Evolutionary conservation across 2,329 filamentous ascomycete species (phyloP).

Genomic region (Nigrospora osmanthi): DNA sequence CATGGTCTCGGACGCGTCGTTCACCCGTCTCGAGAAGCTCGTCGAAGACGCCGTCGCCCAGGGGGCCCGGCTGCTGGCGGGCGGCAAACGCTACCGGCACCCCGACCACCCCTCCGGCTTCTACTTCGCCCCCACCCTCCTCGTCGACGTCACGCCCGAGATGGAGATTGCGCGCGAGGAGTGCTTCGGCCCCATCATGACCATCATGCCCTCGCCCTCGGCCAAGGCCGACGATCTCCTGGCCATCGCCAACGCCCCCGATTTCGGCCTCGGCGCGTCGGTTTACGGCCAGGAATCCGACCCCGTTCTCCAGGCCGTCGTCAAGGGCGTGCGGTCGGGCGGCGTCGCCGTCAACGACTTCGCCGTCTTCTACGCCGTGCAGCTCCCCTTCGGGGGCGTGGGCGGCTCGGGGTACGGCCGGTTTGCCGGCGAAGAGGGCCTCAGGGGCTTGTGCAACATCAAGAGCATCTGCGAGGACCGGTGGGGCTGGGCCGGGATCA

Average conservation of each 20-base stretch:
- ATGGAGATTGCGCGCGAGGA: slow-evolving; percentile 90
- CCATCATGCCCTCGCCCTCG: slow-evolving; percentile 68
- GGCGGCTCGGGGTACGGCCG: slow-evolving; percentile 85
- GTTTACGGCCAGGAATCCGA: slow-evolving; percentile 69
- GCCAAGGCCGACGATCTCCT: slow-evolving; percentile 58
- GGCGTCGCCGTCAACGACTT: slow-evolving; percentile 98
- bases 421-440: slow-evolving; percentile 85
- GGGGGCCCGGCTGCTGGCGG: slow-evolving; percentile 75
- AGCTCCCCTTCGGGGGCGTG: slow-evolving; percentile 90
- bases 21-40: slow-evolving; percentile 67
- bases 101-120: slow-evolving; percentile 70
- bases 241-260: slow-evolving; percentile 70
- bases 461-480: slow-evolving; percentile 83
- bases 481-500: slow-evolving; percentile 48
- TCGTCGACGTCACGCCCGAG: slow-evolving; percentile 76
- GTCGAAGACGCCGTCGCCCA: slow-evolving; percentile 68
- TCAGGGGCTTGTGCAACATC: slow-evolving; percentile 76
- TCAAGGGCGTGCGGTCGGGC: slow-evolving; percentile 65
- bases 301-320: slow-evolving; percentile 54
- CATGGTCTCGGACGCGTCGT: slow-evolving; percentile 74
- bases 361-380: slow-evolving; percentile 84
- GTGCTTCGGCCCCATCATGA: slow-evolving; percentile 87
- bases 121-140: slow-evolving; percentile 87
- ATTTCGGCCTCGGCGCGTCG: slow-evolving; percentile 80
- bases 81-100: slow-evolving; percentile 66